A percentile compares a stretch with the other conserved stretches of the same genome.
These are phyloP conservation scores for Xenosphaeropsis pyriputrescens DNA, from an alignment of 2,329 filamentous ascomycete genomes.

Conservation along the genomic window DNA sequence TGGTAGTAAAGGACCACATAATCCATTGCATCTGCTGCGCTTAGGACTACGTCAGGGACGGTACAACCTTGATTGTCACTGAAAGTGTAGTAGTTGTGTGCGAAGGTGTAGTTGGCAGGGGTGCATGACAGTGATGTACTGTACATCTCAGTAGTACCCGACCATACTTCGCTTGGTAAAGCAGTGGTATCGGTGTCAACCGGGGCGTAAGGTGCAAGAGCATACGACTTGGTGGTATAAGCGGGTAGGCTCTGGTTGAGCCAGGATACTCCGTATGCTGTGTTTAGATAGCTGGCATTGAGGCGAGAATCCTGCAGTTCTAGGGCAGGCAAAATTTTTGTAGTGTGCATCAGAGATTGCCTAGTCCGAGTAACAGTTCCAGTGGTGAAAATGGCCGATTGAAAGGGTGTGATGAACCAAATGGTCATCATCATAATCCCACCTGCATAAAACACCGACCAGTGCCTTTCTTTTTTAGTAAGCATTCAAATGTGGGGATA, in stretches of 20 bases:
- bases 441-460: conserved; percentile 33
- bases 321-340: conserved; percentile 14
- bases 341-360: conserved; percentile 4
- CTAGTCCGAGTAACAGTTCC: conserved; percentile 13
- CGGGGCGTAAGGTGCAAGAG: conserved; percentile 25
- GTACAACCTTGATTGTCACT: conserved; percentile 24
- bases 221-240: conserved; percentile 27
- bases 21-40: conserved; percentile 3
- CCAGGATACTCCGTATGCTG: conserved; percentile 28
- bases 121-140: conserved; percentile 23
- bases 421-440: conserved; percentile 33
- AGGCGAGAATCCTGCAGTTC: conserved; percentile 17
- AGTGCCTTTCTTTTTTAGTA: conserved; percentile 25
- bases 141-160: conserved; percentile 16
- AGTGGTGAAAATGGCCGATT: conserved; percentile 36
- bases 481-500: neutral
- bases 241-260: conserved; percentile 26
- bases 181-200: neutral
- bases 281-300: conserved; percentile 24
- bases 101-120: conserved; percentile 7
- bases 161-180: conserved; percentile 6
- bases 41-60: conserved; percentile 7
- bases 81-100: conserved; percentile 12
- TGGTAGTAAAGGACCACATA: conserved; percentile 26
- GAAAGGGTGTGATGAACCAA: conserved; percentile 37